Percentiles rank a stretch among this genome's conserved stretches.
phyloP scores from a whole-genome alignment of 345 rosid genomes.

The Mercurialis annua region DNA sequence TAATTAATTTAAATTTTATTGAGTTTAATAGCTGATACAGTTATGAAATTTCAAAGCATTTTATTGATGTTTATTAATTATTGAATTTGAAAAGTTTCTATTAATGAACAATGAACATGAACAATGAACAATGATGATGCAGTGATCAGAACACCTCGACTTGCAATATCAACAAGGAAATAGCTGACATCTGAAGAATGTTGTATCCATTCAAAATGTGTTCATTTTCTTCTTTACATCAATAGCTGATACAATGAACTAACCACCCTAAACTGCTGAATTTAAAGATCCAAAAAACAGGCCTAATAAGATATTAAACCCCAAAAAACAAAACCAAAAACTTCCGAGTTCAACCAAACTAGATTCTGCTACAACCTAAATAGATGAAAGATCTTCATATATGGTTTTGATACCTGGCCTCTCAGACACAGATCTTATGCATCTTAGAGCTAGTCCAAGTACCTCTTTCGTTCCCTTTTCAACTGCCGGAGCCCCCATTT shows the following conservation, averaged over 20 bases:
- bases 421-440: slow-evolving; percentile 76
- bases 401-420: slow-evolving; percentile 95
- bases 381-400: slow-evolving; percentile 95
- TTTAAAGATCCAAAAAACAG: slow-evolving; percentile 10
- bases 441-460: slow-evolving; percentile 76
- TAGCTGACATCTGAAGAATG: slow-evolving; percentile 9
- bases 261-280: slow-evolving; percentile 16
- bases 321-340: slow-evolving; percentile 19
- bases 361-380: slow-evolving; percentile 33
- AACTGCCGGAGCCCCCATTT: slow-evolving; percentile 47
- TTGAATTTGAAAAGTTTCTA: too few relatives aligned
- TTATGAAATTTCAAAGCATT: too few relatives aligned
- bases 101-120: too few relatives aligned
- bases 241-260: slow-evolving; percentile 14
- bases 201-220: slow-evolving; percentile 19
- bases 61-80: too few relatives aligned
- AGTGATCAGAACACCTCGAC: too few relatives aligned
- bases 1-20: too few relatives aligned
- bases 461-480: slow-evolving; percentile 94
- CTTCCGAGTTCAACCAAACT: slow-evolving; percentile 8
- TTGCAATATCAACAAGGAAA: not conserved
- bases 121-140: too few relatives aligned
- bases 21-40: too few relatives aligned
- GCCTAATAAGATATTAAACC: slow-evolving; percentile 38
- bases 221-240: slow-evolving; percentile 24